A percentile compares a stretch with the other conserved stretches of the same genome.
Evolutionary conservation across 2,329 filamentous ascomycete genomes (phyloP).

Genomic region (Whalleya microplaca): DNA sequence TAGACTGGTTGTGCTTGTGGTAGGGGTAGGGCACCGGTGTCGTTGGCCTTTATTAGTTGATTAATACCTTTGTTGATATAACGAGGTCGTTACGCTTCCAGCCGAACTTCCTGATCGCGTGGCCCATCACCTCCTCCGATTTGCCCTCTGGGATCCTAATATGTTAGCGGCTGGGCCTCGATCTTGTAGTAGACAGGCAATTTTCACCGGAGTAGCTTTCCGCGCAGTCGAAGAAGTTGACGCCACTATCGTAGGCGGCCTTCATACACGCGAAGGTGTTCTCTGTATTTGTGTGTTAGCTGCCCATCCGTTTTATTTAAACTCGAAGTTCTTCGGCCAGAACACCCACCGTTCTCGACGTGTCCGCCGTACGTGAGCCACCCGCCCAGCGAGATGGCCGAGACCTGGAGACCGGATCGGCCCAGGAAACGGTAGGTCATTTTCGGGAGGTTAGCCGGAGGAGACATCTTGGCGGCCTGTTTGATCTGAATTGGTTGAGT

Average conservation of each 20-base stretch:
- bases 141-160: conserved; percentile 57
- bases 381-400: conserved; percentile 70
- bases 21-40: no score
- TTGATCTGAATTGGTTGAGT: background rate
- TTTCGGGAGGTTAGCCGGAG: conserved; percentile 38
- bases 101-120: conserved; percentile 61
- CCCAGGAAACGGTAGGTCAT: conserved; percentile 77
- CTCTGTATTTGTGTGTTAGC: conserved; percentile 43
- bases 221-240: conserved; percentile 68
- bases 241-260: conserved; percentile 60
- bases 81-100: conserved; percentile 66
- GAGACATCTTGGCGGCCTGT: conserved; percentile 13
- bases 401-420: conserved; percentile 73
- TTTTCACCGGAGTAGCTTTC: conserved; percentile 42
- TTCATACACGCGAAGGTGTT: conserved; percentile 65
- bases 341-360: conserved; percentile 63
- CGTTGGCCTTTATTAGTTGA: no score
- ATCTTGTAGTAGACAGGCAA: no score
- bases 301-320: background rate
- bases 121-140: conserved; percentile 66
- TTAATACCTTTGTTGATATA: conserved; percentile 64
- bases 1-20: no score
- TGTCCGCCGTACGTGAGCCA: conserved; percentile 79
- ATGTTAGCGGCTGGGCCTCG: background rate
- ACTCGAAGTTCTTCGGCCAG: no score